Percentiles rank a stretch among this genome's conserved stretches.
Evolutionary conservation across 2,329 filamentous ascomycete genomes (phyloP).

Genomic region (Ceratocystis albifundus): DNA sequence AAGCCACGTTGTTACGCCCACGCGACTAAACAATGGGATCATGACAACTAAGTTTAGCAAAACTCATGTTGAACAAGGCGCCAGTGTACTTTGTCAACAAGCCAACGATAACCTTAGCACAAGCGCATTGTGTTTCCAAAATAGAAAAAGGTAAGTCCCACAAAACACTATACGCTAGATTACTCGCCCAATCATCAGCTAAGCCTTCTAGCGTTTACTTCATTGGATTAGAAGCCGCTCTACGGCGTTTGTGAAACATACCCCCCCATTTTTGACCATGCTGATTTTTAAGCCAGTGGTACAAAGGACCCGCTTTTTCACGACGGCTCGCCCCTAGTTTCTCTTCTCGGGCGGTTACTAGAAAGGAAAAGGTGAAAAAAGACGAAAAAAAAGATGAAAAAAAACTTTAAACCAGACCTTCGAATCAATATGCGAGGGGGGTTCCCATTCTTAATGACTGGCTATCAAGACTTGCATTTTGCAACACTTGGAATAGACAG

Average conservation of each 20-base stretch:
- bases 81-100: not conserved
- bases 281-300: not conserved
- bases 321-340: not conserved
- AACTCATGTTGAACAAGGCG: not conserved
- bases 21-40: too few relatives aligned
- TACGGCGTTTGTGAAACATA: constrained; percentile 6
- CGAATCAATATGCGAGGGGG: not conserved
- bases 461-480: not conserved
- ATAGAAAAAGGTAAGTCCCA: not conserved
- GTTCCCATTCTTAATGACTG: not conserved
- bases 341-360: not conserved
- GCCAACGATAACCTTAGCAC: not conserved
- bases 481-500: not conserved
- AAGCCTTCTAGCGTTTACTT: not conserved
- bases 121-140: not conserved
- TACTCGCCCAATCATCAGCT: not conserved
- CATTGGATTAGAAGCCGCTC: constrained; percentile 11
- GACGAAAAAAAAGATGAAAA: too few relatives aligned
- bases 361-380: too few relatives aligned
- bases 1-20: too few relatives aligned
- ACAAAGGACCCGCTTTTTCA: not conserved
- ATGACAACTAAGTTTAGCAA: too few relatives aligned
- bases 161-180: not conserved
- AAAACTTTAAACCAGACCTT: not conserved
- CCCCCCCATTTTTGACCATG: not conserved